These are phyloP conservation scores for Solioccasus polychromus DNA, from an alignment of 768 basidiomycete genomes.

Conservation along the genomic window DNA sequence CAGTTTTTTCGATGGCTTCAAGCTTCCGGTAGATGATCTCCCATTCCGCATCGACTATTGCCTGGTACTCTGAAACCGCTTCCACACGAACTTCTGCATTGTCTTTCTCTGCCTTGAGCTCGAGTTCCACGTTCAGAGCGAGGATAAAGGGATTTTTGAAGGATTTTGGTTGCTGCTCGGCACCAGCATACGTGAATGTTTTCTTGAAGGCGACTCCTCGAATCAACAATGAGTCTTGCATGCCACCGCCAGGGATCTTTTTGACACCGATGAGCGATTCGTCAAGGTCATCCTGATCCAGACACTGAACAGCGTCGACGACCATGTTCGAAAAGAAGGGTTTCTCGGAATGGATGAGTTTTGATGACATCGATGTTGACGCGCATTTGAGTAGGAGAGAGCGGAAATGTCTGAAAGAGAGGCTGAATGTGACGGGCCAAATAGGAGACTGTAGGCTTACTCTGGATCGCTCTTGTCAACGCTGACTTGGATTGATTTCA, in stretches of 20 bases:
- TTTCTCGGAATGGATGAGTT: slow-evolving; percentile 97
- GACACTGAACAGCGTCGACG: slow-evolving; percentile 89
- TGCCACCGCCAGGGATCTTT: slow-evolving; percentile 95
- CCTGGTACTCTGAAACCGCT: slow-evolving; percentile 96
- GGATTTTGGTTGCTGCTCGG: slow-evolving; percentile 96
- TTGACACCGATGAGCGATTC: slow-evolving; percentile 96
- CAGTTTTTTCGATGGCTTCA: slow-evolving; percentile 92
- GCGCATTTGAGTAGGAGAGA: slow-evolving; percentile 95
- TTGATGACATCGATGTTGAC: slow-evolving; percentile 99
- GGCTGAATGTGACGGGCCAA: slow-evolving; percentile 5
- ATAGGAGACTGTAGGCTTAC: slow-evolving; percentile 47
- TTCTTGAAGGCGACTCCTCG: slow-evolving; percentile 97
- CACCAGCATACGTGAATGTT: slow-evolving; percentile 98
- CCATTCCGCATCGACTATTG: slow-evolving; percentile 99
- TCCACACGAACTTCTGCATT: slow-evolving; percentile 98
- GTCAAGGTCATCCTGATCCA: slow-evolving; percentile 92
- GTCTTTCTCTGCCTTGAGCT: slow-evolving; percentile 98
- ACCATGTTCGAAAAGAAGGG: slow-evolving; percentile 99
- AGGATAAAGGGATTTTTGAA: slow-evolving; percentile 88
- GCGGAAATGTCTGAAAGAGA: slow-evolving; percentile 70
- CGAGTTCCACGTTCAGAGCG: slow-evolving; percentile 95
- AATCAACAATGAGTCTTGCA: slow-evolving; percentile 92
- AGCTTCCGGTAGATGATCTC: slow-evolving; percentile 98
- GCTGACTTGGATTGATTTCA: slow-evolving; percentile 85
- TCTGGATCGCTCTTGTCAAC: slow-evolving; percentile 88